Evolutionary conservation across 1,284 basidiomycete genomes (phyloP).

Genomic region (Apiotrichum gamsii): DNA sequence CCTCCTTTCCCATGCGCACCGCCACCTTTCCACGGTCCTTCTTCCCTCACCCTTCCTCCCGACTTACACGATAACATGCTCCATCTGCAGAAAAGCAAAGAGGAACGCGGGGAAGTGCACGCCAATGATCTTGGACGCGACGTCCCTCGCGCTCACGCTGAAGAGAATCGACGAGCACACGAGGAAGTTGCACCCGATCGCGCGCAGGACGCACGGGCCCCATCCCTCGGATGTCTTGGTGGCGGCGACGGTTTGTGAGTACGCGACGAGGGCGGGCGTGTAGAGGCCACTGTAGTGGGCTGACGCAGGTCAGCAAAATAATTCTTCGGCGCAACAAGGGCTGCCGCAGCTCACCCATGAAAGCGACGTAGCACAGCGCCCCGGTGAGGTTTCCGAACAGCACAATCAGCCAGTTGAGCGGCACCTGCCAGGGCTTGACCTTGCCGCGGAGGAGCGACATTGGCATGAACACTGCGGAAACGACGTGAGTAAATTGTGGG

Average conservation of each 20-base stretch:
- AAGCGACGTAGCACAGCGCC: constrained; percentile 32
- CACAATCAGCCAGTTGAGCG: constrained; percentile 39
- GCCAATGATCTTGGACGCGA: constrained; percentile 37
- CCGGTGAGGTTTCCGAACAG: constrained; percentile 45
- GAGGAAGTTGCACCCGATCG: constrained; percentile 44
- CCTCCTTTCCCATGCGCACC: no score
- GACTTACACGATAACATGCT: constrained; percentile 40
- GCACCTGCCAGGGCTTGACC: constrained; percentile 22
- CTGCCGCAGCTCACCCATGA: constrained; percentile 18
- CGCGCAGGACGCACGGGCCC: constrained; percentile 33
- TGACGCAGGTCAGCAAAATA: no score
- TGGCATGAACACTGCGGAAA: constrained; percentile 18
- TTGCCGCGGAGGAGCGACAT: constrained; percentile 22
- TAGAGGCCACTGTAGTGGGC: constrained; percentile 21
- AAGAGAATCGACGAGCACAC: constrained; percentile 43
- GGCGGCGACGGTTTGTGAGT: constrained; percentile 12
- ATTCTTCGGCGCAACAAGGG: not conserved
- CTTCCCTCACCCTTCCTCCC: not conserved
- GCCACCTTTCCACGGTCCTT: no score
- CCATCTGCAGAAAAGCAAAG: constrained; percentile 38
- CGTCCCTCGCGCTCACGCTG: constrained; percentile 34
- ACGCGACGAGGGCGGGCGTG: constrained; percentile 14
- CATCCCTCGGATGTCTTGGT: constrained; percentile 21
- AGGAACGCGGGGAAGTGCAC: constrained; percentile 40
- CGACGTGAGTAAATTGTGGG: not conserved